Evolutionary conservation across 2,329 filamentous ascomycete genomes (phyloP).

Genomic region (Stachybotrys chartarum): DNA sequence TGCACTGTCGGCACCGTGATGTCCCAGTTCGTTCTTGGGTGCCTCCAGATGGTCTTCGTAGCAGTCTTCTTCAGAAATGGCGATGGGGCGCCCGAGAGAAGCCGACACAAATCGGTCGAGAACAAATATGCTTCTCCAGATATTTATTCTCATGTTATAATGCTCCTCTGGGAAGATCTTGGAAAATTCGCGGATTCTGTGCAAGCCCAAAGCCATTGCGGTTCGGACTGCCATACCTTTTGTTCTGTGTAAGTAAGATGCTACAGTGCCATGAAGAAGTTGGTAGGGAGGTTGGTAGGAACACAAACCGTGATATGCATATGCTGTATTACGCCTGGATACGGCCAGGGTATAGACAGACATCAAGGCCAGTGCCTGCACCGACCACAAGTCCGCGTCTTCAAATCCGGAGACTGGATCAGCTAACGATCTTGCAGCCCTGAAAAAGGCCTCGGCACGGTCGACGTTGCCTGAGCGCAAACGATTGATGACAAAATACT

Average conservation of each 20-base stretch:
- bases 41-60: conserved; percentile 37
- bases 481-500: conserved; percentile 43
- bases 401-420: conserved; percentile 44
- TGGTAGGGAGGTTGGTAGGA: neutral
- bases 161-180: conserved; percentile 41
- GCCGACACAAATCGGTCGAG: conserved; percentile 57
- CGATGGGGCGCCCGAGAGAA: conserved; percentile 53
- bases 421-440: conserved; percentile 47
- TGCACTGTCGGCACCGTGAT: neutral
- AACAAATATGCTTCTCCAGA: conserved; percentile 60
- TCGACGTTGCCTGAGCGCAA: conserved; percentile 40
- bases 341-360: conserved; percentile 55
- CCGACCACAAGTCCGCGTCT: conserved; percentile 57
- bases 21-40: conserved; percentile 11
- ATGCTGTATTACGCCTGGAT: conserved; percentile 56
- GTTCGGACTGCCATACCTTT: conserved; percentile 57
- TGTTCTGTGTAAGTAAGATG: conserved; percentile 6
- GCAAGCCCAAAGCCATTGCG: conserved; percentile 55
- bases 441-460: conserved; percentile 56
- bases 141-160: conserved; percentile 41
- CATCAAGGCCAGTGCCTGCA: conserved; percentile 58
- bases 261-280: neutral
- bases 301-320: conserved; percentile 49
- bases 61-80: conserved; percentile 57
- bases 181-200: conserved; percentile 49